Percentiles rank a stretch among this genome's conserved stretches.
Evolutionary conservation across 331 rosid species (phyloP).

Genomic region (Quercus lobata): DNA sequence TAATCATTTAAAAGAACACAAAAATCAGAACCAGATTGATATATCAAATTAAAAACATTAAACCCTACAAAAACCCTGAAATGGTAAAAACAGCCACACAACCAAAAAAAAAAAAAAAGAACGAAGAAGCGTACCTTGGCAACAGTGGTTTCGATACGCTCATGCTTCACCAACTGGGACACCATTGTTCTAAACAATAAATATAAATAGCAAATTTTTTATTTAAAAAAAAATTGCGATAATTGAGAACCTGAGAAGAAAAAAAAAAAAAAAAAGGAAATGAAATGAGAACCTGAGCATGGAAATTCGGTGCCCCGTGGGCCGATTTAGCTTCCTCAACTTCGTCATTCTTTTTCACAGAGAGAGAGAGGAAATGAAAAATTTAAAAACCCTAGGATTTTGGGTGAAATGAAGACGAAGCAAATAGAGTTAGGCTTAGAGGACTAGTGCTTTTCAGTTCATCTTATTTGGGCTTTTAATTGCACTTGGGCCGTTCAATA

Average conservation of each 20-base stretch:
- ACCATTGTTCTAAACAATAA: conserved; percentile 71
- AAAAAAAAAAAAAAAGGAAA: background rate
- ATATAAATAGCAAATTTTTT: background rate
- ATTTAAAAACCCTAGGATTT: conserved; percentile 11
- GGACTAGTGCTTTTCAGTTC: too few relatives aligned
- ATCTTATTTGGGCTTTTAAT: too few relatives aligned
- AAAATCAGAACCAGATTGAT: background rate
- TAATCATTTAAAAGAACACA: background rate
- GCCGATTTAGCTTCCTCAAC: conserved; percentile 80
- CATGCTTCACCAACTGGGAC: conserved; percentile 93
- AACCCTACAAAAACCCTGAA: background rate
- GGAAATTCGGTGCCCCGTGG: conserved; percentile 73
- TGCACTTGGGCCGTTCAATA: too few relatives aligned
- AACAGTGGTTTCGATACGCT: conserved; percentile 95
- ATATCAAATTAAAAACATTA: background rate
- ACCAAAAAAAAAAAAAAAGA: background rate
- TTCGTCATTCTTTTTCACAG: conserved; percentile 54
- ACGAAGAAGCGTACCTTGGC: conserved; percentile 53
- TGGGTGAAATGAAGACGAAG: background rate
- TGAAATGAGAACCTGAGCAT: conserved; percentile 67
- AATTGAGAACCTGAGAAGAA: background rate
- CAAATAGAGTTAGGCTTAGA: too few relatives aligned
- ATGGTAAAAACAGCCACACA: background rate
- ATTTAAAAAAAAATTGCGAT: background rate
- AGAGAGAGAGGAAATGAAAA: conserved; percentile 2